phyloP scores from a whole-genome alignment of 441 rosid species.

The Erodium texanum region DNA sequence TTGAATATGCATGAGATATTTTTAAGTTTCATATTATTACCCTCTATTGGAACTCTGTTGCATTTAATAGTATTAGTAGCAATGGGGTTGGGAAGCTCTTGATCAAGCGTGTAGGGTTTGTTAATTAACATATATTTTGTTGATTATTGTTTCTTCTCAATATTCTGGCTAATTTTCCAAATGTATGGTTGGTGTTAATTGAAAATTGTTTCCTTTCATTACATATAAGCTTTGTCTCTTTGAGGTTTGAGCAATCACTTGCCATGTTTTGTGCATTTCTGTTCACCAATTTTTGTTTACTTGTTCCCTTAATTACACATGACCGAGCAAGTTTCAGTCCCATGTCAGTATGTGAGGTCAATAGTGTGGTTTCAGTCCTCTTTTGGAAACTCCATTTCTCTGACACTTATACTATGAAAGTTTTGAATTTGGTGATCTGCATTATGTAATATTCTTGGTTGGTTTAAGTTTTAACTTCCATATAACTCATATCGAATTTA shows the following conservation, averaged over 20 bases:
- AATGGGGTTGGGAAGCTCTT: not conserved
- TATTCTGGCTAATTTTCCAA: not conserved
- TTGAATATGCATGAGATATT: not conserved
- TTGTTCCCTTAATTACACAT: not conserved
- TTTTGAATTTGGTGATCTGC: not conserved
- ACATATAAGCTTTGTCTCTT: not conserved
- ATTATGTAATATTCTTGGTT: not conserved
- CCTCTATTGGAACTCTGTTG: not conserved
- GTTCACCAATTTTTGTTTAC: not conserved
- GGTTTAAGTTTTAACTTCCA: not conserved
- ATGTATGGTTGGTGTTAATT: not conserved
- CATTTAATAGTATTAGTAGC: not conserved
- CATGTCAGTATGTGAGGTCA: not conserved
- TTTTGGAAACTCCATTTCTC: not conserved
- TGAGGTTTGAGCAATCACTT: not conserved
- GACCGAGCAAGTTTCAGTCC: not conserved
- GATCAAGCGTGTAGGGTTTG: not conserved
- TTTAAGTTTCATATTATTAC: no score
- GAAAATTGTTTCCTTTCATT: not conserved
- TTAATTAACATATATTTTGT: not conserved
- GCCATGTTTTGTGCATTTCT: not conserved
- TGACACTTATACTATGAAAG: not conserved
- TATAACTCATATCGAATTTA: not conserved
- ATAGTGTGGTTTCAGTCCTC: not conserved
- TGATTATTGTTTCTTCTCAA: not conserved